Percentiles rank a stretch among this genome's conserved stretches.
phyloP scores from a whole-genome alignment of 2,329 filamentous ascomycete genomes.

The Colletotrichum scovillei region DNA sequence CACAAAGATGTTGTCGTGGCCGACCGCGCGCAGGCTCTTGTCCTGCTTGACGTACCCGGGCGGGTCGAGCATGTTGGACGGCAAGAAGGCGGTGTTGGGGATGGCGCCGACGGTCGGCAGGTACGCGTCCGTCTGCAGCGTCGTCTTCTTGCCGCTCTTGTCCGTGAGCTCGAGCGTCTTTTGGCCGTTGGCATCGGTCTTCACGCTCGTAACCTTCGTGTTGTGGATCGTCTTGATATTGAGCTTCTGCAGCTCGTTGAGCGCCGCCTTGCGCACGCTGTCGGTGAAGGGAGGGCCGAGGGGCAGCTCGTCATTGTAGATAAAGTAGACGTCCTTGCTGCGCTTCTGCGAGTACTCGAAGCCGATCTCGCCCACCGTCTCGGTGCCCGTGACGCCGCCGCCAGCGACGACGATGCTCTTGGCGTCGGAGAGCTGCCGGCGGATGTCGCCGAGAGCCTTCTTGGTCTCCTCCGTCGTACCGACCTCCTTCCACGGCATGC shows the following conservation, averaged over 20 bases:
- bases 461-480: constrained; percentile 56
- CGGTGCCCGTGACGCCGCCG: constrained; percentile 62
- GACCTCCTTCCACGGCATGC: constrained; percentile 62
- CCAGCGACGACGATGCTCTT: constrained; percentile 63
- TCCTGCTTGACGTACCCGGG: constrained; percentile 51
- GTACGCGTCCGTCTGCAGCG: constrained; percentile 56
- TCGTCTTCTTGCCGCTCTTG: constrained; percentile 47
- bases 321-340: constrained; percentile 58
- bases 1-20: constrained; percentile 55
- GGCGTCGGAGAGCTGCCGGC: constrained; percentile 52
- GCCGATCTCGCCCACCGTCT: constrained; percentile 63
- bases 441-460: constrained; percentile 49
- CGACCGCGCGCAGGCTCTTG: constrained; percentile 48
- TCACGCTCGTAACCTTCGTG: constrained; percentile 47
- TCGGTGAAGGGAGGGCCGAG: constrained; percentile 46
- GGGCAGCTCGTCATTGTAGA: constrained; percentile 53
- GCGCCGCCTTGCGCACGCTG: constrained; percentile 51
- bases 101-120: constrained; percentile 58
- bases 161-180: constrained; percentile 47
- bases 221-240: constrained; percentile 55
- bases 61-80: constrained; percentile 48
- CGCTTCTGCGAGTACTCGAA: constrained; percentile 55
- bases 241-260: constrained; percentile 54
- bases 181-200: constrained; percentile 40
- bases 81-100: constrained; percentile 58